phyloP scores from a whole-genome alignment of 2,329 filamentous ascomycete species.

The Colletotrichum sp. region DNA sequence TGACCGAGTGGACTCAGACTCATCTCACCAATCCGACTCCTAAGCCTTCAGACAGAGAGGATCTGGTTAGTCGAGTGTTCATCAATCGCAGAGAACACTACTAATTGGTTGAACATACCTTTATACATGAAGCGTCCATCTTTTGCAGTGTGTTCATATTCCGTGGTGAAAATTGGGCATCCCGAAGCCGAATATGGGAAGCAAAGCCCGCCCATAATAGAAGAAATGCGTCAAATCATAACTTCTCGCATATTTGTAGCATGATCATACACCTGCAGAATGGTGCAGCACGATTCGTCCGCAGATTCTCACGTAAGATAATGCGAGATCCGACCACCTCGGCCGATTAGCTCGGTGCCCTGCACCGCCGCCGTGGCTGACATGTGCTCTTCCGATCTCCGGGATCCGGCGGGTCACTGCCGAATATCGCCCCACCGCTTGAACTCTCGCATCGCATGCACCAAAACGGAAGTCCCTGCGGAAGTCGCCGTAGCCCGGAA shows the following conservation, averaged over 20 bases:
- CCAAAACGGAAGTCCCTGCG: neutral
- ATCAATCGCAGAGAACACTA: neutral
- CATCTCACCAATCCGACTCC: neutral
- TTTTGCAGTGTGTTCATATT: neutral
- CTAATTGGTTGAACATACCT: neutral
- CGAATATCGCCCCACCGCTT: neutral
- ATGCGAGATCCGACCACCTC: neutral
- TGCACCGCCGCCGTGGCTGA: neutral
- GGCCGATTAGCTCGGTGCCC: neutral
- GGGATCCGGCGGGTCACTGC: neutral
- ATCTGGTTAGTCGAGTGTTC: neutral
- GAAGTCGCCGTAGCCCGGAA: neutral
- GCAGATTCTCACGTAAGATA: neutral
- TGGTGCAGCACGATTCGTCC: neutral
- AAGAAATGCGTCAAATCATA: rapidly evolving
- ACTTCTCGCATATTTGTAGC: neutral
- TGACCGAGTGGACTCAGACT: neutral
- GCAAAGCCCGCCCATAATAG: rapidly evolving
- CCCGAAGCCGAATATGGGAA: rapidly evolving
- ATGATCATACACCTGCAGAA: neutral
- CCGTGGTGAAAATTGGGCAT: neutral
- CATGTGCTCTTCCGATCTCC: neutral
- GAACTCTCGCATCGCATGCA: neutral
- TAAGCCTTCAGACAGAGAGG: neutral
- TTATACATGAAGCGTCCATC: neutral